Percentiles rank a stretch among this genome's conserved stretches.
These are phyloP conservation scores for Talaromyces sp. DNA, from an alignment of 2,329 filamentous ascomycete genomes.

Conservation along the genomic window DNA sequence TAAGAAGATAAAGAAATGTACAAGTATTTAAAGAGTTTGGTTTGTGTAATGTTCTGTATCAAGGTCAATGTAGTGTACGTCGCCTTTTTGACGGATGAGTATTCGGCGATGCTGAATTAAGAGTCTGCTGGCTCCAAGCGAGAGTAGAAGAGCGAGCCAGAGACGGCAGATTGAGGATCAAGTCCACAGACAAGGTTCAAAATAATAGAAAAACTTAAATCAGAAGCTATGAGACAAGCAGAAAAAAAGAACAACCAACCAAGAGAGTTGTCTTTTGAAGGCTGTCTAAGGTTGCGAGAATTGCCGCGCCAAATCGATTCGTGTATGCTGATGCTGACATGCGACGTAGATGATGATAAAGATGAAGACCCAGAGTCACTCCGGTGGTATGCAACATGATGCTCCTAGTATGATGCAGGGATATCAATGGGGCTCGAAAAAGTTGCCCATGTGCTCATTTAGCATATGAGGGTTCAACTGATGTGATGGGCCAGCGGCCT, in stretches of 20 bases:
- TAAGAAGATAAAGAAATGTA: background rate
- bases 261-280: background rate
- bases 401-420: background rate
- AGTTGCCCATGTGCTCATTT: conserved; percentile 8
- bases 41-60: background rate
- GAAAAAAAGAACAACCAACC: background rate
- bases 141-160: background rate
- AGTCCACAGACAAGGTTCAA: background rate
- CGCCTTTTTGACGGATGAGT: background rate
- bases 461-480: conserved; percentile 10
- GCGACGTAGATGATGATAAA: conserved; percentile 4
- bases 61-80: background rate
- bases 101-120: background rate
- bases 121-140: background rate
- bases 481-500: background rate
- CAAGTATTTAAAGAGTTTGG: background rate
- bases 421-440: conserved; percentile 10
- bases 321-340: conserved; percentile 5
- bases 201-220: background rate
- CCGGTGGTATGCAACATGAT: conserved; percentile 17
- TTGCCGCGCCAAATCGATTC: background rate
- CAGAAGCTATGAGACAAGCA: background rate
- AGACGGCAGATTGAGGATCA: background rate
- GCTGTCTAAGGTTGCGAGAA: background rate
- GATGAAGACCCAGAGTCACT: conserved; percentile 9